Evolutionary conservation across 495 filamentous ascomycete genomes (phyloP).

Genomic region (Talaromyces nanjingensis): DNA sequence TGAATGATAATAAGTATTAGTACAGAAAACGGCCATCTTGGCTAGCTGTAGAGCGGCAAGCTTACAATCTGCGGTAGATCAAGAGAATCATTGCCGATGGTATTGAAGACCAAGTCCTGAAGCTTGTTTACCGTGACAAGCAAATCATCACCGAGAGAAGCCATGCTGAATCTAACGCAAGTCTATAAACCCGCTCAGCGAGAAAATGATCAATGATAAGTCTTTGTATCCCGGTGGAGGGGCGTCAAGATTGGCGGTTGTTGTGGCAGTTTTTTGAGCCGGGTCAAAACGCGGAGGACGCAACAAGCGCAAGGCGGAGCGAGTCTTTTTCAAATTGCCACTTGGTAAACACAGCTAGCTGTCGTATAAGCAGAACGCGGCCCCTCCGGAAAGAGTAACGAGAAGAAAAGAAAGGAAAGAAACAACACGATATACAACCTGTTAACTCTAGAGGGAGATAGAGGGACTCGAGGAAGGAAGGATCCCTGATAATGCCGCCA

Average conservation of each 20-base stretch:
- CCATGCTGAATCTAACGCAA: conserved; percentile 35
- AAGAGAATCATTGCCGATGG: conserved; percentile 96
- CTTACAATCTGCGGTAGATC: conserved; percentile 97
- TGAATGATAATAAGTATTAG: conserved; percentile 28
- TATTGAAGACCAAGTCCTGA: conserved; percentile 98
- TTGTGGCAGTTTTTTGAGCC: not conserved
- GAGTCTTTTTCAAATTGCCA: not conserved
- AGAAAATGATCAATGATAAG: not conserved
- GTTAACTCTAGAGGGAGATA: not conserved
- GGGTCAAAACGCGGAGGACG: not conserved
- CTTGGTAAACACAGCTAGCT: not conserved
- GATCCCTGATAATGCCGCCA: not conserved
- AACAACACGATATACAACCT: not conserved
- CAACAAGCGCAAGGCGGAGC: not conserved
- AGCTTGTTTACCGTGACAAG: conserved; percentile 91
- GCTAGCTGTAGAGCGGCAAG: conserved; percentile 6
- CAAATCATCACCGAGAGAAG: conserved; percentile 82
- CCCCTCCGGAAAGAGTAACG: not conserved
- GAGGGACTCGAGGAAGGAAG: not conserved
- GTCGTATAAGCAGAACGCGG: not conserved
- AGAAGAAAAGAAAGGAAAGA: not conserved
- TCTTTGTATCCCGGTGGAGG: not conserved
- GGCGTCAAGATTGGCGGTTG: not conserved
- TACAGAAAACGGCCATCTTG: conserved; percentile 13
- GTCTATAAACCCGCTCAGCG: not conserved